These are phyloP conservation scores for Cymbidium sinense DNA, from an alignment of 106 monocot genomes.

Conservation along the genomic window DNA sequence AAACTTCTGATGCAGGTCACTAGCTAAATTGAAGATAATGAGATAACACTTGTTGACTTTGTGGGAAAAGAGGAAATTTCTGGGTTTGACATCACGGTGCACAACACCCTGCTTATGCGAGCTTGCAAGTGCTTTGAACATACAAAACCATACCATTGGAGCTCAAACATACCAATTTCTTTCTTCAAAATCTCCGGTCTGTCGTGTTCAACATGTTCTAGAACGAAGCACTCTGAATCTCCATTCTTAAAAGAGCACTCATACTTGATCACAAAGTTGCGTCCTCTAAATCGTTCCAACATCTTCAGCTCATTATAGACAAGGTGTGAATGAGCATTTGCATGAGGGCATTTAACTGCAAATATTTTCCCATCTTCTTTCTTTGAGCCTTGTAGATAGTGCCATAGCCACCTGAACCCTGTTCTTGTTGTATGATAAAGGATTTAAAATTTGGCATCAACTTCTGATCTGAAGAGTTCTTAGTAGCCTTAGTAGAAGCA, in stretches of 20 bases:
- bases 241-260: constrained; percentile 76
- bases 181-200: constrained; percentile 92
- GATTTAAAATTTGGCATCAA: constrained; percentile 64
- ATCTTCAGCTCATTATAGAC: constrained; percentile 87
- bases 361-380: constrained; percentile 77
- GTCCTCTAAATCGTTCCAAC: constrained; percentile 92
- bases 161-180: constrained; percentile 65
- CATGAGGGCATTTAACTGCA: constrained; percentile 92
- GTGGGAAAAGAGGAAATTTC: constrained; percentile 87
- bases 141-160: constrained; percentile 92
- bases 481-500: constrained; percentile 15
- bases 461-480: constrained; percentile 43
- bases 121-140: constrained; percentile 87
- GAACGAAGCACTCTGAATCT: constrained; percentile 68
- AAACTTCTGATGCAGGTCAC: constrained; percentile 77
- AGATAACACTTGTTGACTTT: constrained; percentile 84
- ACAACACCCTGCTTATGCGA: constrained; percentile 92
- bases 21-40: constrained; percentile 93
- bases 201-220: constrained; percentile 96
- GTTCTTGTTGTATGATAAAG: constrained; percentile 84
- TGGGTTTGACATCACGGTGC: constrained; percentile 93
- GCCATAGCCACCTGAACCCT: constrained; percentile 99
- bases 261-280: constrained; percentile 74
- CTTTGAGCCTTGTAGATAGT: constrained; percentile 83
- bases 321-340: constrained; percentile 77